Conservation (phyloP, 345 rosid genomes). For the Aquilaria sinensis region DNA sequence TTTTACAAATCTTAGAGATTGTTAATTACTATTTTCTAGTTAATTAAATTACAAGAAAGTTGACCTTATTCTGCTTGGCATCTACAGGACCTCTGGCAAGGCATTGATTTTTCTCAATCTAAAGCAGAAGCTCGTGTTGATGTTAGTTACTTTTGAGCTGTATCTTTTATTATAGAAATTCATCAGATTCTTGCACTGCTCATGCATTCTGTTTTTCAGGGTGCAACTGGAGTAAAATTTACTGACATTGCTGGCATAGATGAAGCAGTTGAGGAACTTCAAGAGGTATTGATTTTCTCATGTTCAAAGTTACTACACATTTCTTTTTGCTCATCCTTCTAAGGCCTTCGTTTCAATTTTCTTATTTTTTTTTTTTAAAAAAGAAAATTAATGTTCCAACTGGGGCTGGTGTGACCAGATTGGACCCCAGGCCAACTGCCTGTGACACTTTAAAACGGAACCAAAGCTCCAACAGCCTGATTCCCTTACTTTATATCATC, state of each 20-base stretch:
- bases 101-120: slow-evolving; percentile 91
- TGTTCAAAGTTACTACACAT: background rate
- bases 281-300: slow-evolving; percentile 51
- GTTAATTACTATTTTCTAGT: slow-evolving; percentile 6
- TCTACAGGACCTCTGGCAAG: slow-evolving; percentile 91
- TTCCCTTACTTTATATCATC: too few relatives aligned
- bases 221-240: slow-evolving; percentile 93
- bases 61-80: slow-evolving; percentile 11
- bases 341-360: background rate
- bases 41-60: slow-evolving; percentile 2
- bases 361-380: too few relatives aligned
- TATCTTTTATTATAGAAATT: slow-evolving; percentile 5
- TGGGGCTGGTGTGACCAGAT: too few relatives aligned
- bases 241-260: slow-evolving; percentile 93
- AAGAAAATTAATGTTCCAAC: too few relatives aligned
- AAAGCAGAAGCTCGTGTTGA: slow-evolving; percentile 99
- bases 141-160: slow-evolving; percentile 34
- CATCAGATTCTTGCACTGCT: slow-evolving; percentile 15
- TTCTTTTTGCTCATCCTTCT: background rate
- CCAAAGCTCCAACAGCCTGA: too few relatives aligned
- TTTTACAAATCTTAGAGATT: slow-evolving; percentile 13
- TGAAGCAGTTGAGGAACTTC: slow-evolving; percentile 98
- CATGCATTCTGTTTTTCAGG: slow-evolving; percentile 36
- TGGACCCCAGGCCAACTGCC: too few relatives aligned
- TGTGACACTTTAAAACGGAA: too few relatives aligned